phyloP scores from a whole-genome alignment of 345 rosid genomes.

The Aurinia saxatilis region DNA sequence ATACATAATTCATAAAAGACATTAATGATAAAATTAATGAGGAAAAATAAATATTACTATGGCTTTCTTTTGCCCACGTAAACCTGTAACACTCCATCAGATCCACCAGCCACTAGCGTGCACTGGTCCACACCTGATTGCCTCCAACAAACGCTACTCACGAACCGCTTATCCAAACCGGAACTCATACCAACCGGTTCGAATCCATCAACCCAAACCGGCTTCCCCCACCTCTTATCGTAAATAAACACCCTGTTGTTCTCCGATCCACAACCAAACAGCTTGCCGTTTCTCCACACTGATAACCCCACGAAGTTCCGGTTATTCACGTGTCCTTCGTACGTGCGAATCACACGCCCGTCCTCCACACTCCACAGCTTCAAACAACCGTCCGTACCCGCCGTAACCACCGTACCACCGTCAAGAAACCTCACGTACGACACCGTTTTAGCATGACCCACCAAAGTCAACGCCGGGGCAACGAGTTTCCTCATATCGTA shows the following conservation, averaged over 20 bases:
- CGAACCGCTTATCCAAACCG: constrained; percentile 38
- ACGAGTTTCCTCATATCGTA: constrained; percentile 58
- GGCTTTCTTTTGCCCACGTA: constrained; percentile 54
- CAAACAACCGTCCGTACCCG: constrained; percentile 68
- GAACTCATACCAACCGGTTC: constrained; percentile 26
- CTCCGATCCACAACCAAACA: constrained; percentile 84
- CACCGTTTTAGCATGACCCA: constrained; percentile 68
- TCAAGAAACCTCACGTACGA: constrained; percentile 58
- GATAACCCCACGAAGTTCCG: constrained; percentile 86
- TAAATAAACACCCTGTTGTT: constrained; percentile 71
- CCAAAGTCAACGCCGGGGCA: constrained; percentile 39
- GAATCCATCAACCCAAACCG: constrained; percentile 69
- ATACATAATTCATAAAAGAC: not conserved
- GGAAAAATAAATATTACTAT: not conserved
- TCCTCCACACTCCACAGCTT: constrained; percentile 52
- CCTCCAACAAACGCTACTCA: constrained; percentile 83
- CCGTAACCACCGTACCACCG: constrained; percentile 35
- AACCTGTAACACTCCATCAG: constrained; percentile 67
- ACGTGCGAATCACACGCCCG: constrained; percentile 41
- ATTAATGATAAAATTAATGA: constrained; percentile 9
- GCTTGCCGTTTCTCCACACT: constrained; percentile 63
- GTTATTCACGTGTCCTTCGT: constrained; percentile 63
- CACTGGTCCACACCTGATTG: constrained; percentile 59
- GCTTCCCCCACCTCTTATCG: constrained; percentile 73
- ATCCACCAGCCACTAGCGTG: constrained; percentile 75